Conservation (phyloP, 108 stramenopile genomes). For the Bacterosira constricta region DNA sequence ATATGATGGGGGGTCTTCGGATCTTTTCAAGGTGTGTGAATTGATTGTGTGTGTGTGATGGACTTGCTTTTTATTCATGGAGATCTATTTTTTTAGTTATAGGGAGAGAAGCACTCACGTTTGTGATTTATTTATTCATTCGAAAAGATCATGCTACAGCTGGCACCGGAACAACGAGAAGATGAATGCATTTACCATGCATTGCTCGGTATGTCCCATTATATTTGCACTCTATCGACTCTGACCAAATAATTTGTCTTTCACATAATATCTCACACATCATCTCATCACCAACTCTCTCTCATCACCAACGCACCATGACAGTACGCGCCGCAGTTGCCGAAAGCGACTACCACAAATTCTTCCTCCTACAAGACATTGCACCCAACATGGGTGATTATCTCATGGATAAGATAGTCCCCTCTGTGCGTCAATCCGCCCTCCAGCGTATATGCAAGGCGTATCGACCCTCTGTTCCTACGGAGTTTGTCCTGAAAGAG, state of each 20-base stretch:
- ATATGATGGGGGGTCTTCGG: conserved; percentile 68
- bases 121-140: too few relatives aligned
- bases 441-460: conserved; percentile 67
- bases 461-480: conserved; percentile 65
- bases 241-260: not conserved
- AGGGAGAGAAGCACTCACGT: too few relatives aligned
- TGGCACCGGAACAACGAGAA: conserved; percentile 49
- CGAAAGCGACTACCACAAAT: conserved; percentile 62
- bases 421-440: conserved; percentile 59
- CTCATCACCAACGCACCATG: not conserved
- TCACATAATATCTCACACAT: not conserved
- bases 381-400: conserved; percentile 64
- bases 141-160: conserved; percentile 57
- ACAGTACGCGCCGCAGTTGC: conserved; percentile 73
- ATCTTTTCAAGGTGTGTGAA: conserved; percentile 52
- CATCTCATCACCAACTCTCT: not conserved
- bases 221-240: too few relatives aligned
- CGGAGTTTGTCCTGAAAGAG: conserved; percentile 51
- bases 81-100: too few relatives aligned
- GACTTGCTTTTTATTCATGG: too few relatives aligned
- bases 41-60: too few relatives aligned
- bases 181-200: conserved; percentile 71
- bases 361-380: conserved; percentile 63
- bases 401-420: conserved; percentile 71
- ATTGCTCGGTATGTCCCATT: conserved; percentile 28